These are phyloP conservation scores for Ailanthus altissimus DNA, from an alignment of 345 rosid genomes.

Conservation along the genomic window DNA sequence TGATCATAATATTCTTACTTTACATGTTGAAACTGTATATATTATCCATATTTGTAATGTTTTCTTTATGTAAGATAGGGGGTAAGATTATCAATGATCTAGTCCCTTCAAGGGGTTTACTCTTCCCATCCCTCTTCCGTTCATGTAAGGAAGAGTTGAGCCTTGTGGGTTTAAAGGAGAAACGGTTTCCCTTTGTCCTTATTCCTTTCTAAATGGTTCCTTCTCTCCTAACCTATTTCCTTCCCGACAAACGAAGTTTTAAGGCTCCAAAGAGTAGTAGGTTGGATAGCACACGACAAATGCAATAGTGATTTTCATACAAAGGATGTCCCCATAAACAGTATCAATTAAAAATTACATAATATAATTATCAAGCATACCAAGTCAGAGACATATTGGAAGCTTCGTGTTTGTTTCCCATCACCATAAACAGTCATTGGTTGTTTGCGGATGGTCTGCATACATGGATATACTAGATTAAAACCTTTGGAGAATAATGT, in stretches of 20 bases:
- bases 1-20: background rate
- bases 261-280: background rate
- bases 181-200: background rate
- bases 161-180: background rate
- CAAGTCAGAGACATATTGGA: slow-evolving; percentile 97
- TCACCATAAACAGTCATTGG: slow-evolving; percentile 98
- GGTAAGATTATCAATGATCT: background rate
- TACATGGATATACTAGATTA: slow-evolving; percentile 10
- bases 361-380: slow-evolving; percentile 37
- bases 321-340: background rate
- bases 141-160: background rate
- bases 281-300: background rate
- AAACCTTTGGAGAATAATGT: background rate
- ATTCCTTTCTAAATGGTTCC: background rate
- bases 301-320: background rate
- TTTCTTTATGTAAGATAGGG: background rate
- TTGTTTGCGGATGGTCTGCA: slow-evolving; percentile 77
- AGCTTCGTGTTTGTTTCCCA: slow-evolving; percentile 99
- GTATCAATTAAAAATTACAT: background rate
- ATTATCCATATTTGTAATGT: background rate
- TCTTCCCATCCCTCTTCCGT: background rate
- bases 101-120: background rate
- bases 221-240: background rate
- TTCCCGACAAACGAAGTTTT: background rate
- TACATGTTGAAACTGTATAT: background rate